Evolutionary conservation across 2,329 filamentous ascomycete species (phyloP), one percentile per base, ranked within the genome.

Genomic region (Phyllosticta paracitricarpa): DNA sequence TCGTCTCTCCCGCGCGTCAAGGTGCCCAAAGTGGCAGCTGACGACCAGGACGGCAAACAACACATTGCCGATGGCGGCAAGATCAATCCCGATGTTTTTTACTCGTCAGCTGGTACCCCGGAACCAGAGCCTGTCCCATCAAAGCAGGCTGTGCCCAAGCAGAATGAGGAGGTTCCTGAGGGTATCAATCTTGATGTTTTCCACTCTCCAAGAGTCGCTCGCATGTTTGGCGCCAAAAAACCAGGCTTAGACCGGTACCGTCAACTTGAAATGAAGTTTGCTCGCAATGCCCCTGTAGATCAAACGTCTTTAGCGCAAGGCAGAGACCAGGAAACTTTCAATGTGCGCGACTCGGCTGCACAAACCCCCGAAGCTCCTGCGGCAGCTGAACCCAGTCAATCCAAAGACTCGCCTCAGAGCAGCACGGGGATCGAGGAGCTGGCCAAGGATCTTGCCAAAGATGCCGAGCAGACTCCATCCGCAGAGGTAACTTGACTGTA

Each of bases 111-210:
- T 56, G 57, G 62, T 65, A 56, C 58, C 26, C 51, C 56, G 62
- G 55, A 51, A 63, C 62, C 67, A 56, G 69, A 67, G 64, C 68
- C 65, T 48, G 65, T 74, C 4, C 67, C 71, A 35, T 71, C 74
- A 52, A 61, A 65, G 63, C 64, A 64, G 48, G 66, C 67, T 53
- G 66, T 69, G 19, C 68, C 70, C 24, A 63, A 66, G 57, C 70
- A 78, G 61, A 26, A 55, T 17, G 75, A 79, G 19, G 76, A 81
- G n/a, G 63, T 81, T 17, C 78, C 83, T 3, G 81, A 84, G 59
- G 84, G 81, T 55, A 76, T 86, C 67, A 80, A 87, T 67, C 79
- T 80, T 4, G 80, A 84, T 65, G 71, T 88, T 0, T 88, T 88
- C 68, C 81, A 82, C 61, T 87, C 82, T 60, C 81, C 80, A 2